Evolutionary conservation across 2,329 filamentous ascomycete genomes (phyloP).

Genomic region (Fusarium tupiense): DNA sequence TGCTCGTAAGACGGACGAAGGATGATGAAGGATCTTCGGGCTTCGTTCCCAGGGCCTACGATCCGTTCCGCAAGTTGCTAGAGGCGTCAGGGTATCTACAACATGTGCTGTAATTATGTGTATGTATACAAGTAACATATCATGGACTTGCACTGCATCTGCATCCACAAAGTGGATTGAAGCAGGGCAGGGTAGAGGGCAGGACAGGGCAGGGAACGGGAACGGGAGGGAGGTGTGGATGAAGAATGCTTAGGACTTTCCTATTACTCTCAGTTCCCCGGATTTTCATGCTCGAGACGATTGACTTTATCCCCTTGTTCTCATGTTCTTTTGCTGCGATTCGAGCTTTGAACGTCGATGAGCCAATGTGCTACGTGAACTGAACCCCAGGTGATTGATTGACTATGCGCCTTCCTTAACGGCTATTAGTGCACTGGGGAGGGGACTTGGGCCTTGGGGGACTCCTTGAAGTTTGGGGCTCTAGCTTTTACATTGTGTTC

Average conservation of each 20-base stretch:
- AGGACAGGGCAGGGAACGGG: slow-evolving; percentile 1
- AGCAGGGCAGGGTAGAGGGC: not conserved
- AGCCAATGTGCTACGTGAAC: not conserved
- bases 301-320: slow-evolving; percentile 17
- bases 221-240: slow-evolving; percentile 17
- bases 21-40: slow-evolving; percentile 24
- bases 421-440: slow-evolving; percentile 5
- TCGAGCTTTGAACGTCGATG: slow-evolving; percentile 13
- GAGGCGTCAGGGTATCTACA: not conserved
- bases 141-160: slow-evolving; percentile 8
- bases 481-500: not conserved
- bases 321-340: not conserved
- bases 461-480: slow-evolving; percentile 21
- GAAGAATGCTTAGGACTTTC: slow-evolving; percentile 13
- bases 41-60: slow-evolving; percentile 21
- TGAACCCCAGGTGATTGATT: slow-evolving; percentile 27
- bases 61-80: slow-evolving; percentile 22
- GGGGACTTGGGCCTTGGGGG: not conserved
- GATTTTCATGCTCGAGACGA: slow-evolving; percentile 31
- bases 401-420: slow-evolving; percentile 30
- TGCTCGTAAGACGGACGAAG: not conserved
- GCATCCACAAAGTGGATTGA: slow-evolving; percentile 28
- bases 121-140: not conserved
- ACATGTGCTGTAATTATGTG: not conserved
- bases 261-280: slow-evolving; percentile 32